Conservation (phyloP, 202 grass and related monocot species). For the Alloteropsis angusta region DNA sequence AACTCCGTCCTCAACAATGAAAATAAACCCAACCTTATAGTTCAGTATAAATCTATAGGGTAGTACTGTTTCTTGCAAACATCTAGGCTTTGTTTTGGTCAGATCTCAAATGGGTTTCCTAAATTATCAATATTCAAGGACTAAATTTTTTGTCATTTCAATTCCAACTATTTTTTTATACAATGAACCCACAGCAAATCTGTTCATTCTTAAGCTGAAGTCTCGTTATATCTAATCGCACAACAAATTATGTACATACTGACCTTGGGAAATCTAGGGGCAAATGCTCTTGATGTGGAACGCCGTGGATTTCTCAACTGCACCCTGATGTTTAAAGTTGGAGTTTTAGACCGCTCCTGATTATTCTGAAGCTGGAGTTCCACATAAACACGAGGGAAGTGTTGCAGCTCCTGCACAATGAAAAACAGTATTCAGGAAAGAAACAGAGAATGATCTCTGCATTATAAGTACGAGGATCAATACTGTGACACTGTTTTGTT, state of each 20-base stretch:
- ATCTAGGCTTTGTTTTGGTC: neutral
- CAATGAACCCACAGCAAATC: neutral
- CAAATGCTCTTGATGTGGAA: slow-evolving; percentile 66
- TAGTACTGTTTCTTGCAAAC: neutral
- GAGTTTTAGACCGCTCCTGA: slow-evolving; percentile 35
- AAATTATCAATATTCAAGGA: neutral
- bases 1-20: too few relatives aligned
- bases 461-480: neutral
- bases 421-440: slow-evolving; percentile 16
- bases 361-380: slow-evolving; percentile 65
- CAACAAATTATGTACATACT: slow-evolving; percentile 14
- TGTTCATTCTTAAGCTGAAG: too few relatives aligned
- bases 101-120: neutral
- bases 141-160: neutral
- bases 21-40: too few relatives aligned
- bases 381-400: slow-evolving; percentile 60
- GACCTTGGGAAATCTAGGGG: slow-evolving; percentile 86
- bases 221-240: neutral
- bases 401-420: slow-evolving; percentile 68
- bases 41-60: too few relatives aligned
- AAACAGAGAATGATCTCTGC: neutral
- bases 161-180: neutral
- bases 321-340: slow-evolving; percentile 61
- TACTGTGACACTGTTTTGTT: neutral
- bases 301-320: slow-evolving; percentile 55